Evolutionary conservation across 2,329 filamentous ascomycete genomes (phyloP).

Genomic region (Pseudogymnoascus sp.): DNA sequence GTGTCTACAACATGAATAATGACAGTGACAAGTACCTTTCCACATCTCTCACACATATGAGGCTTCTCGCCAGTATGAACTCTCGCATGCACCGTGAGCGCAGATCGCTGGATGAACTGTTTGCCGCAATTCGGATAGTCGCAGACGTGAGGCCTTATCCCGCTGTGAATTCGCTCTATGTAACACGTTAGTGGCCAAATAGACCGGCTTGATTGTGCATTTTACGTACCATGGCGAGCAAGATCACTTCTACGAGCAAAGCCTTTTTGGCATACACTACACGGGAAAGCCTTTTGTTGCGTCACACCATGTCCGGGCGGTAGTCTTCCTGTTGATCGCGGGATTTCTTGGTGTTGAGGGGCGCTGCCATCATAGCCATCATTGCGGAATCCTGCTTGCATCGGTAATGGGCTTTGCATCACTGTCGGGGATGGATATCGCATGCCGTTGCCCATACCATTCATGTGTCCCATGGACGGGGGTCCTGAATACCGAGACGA

Average conservation of each 20-base stretch:
- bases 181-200: background rate
- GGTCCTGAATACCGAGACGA: constrained; percentile 28
- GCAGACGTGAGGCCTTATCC: constrained; percentile 84
- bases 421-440: constrained; percentile 30
- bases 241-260: constrained; percentile 93
- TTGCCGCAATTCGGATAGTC: constrained; percentile 85
- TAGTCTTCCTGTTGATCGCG: constrained; percentile 15
- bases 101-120: constrained; percentile 94
- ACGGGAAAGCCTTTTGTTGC: constrained; percentile 68
- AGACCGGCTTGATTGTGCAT: background rate
- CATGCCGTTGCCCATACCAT: constrained; percentile 24
- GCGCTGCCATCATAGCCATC: constrained; percentile 26
- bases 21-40: constrained; percentile 59
- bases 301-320: constrained; percentile 19
- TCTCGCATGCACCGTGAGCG: constrained; percentile 87
- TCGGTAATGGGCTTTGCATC: constrained; percentile 29
- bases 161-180: constrained; percentile 89
- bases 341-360: constrained; percentile 24
- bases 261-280: constrained; percentile 80
- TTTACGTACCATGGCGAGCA: constrained; percentile 75
- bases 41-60: constrained; percentile 93
- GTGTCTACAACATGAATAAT: constrained; percentile 8
- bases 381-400: constrained; percentile 28
- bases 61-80: constrained; percentile 98
- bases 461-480: constrained; percentile 27